A percentile compares a stretch with the other conserved stretches of the same genome.
phyloP scores from a whole-genome alignment of 768 basidiomycete species.

The Lactarius hatsudake region DNA sequence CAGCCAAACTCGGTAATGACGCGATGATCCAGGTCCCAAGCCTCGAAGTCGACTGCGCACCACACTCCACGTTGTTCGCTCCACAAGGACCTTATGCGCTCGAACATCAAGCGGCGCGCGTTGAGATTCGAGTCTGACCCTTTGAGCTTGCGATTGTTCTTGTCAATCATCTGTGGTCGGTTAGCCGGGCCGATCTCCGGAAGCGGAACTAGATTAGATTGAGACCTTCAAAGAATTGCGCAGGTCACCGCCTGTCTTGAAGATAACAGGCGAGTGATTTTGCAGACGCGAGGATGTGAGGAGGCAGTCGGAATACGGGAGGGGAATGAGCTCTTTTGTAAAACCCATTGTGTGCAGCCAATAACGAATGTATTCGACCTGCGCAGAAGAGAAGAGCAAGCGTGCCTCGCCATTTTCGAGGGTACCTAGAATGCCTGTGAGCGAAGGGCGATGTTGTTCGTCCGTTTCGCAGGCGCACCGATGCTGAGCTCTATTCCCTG shows the following conservation, averaged over 20 bases:
- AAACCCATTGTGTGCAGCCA: slow-evolving; percentile 76
- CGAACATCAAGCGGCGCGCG: slow-evolving; percentile 61
- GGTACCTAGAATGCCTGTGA: slow-evolving; percentile 45
- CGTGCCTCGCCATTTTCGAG: slow-evolving; percentile 70
- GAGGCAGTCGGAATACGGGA: slow-evolving; percentile 78
- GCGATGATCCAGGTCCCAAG: slow-evolving; percentile 75
- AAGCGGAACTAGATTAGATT: background rate
- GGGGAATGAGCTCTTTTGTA: slow-evolving; percentile 59
- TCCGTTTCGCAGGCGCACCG: slow-evolving; percentile 42
- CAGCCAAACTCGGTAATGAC: slow-evolving; percentile 84
- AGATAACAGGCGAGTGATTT: slow-evolving; percentile 56
- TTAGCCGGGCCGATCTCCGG: slow-evolving; percentile 14
- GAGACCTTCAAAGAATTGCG: slow-evolving; percentile 58
- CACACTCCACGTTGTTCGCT: slow-evolving; percentile 62
- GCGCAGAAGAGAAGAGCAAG: slow-evolving; percentile 78
- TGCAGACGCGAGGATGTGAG: slow-evolving; percentile 57
- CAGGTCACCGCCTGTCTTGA: slow-evolving; percentile 52
- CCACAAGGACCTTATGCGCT: slow-evolving; percentile 65
- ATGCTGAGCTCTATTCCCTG: slow-evolving; percentile 70
- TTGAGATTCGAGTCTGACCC: slow-evolving; percentile 55
- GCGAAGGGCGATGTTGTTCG: background rate
- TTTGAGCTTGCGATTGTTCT: slow-evolving; percentile 76
- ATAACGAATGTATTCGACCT: slow-evolving; percentile 82
- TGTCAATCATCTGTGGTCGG: slow-evolving; percentile 59
- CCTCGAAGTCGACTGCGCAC: slow-evolving; percentile 80